Evolutionary conservation across 2,329 filamentous ascomycete genomes (phyloP).

Genomic region (Colletotrichum chrysophilum): DNA sequence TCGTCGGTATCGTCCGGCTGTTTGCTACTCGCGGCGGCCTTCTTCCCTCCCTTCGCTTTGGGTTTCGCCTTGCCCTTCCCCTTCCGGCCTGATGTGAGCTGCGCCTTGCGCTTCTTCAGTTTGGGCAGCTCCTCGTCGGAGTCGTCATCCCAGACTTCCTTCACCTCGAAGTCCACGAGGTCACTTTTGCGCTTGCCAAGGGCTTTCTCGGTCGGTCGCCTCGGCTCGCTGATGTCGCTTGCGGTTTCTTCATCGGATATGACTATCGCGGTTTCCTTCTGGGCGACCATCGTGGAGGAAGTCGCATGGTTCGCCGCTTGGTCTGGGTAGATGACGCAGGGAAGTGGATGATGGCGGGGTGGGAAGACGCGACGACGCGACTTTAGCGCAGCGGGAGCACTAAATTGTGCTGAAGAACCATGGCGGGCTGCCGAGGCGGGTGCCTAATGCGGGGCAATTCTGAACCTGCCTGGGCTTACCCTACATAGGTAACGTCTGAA

Average conservation of each 20-base stretch:
- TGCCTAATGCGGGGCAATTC: neutral
- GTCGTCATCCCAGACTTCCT: slow-evolving; percentile 62
- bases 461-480: neutral
- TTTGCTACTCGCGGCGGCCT: slow-evolving; percentile 19
- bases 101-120: slow-evolving; percentile 65
- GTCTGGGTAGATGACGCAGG: neutral
- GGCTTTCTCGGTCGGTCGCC: neutral
- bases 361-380: slow-evolving; percentile 8
- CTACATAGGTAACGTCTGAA: neutral
- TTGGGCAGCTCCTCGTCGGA: slow-evolving; percentile 65
- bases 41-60: slow-evolving; percentile 47
- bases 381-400: neutral
- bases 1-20: slow-evolving; percentile 37
- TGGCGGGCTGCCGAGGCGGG: neutral
- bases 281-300: neutral
- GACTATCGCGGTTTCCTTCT: neutral
- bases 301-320: neutral
- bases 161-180: slow-evolving; percentile 40
- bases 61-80: slow-evolving; percentile 34
- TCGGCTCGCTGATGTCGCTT: neutral
- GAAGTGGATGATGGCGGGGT: neutral
- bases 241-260: slow-evolving; percentile 10
- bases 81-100: slow-evolving; percentile 40
- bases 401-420: neutral
- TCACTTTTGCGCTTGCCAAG: slow-evolving; percentile 43